phyloP scores from a whole-genome alignment of 345 rosid genomes.

The Pistacia atlantica region DNA sequence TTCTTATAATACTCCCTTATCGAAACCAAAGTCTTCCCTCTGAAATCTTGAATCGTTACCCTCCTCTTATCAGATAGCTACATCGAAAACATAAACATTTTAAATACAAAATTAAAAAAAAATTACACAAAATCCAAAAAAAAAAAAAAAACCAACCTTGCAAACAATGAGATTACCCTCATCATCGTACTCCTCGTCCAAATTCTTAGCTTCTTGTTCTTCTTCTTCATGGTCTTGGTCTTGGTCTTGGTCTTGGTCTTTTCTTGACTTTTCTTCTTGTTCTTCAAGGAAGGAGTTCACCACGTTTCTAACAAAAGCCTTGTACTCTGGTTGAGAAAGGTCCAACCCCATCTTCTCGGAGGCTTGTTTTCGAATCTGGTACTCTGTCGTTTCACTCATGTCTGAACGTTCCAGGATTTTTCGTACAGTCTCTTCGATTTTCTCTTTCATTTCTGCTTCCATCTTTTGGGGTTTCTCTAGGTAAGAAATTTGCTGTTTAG shows the following conservation, averaged over 20 bases:
- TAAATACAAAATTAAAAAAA: not conserved
- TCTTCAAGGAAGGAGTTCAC: constrained; percentile 74
- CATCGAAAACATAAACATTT: not conserved
- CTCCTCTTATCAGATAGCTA: constrained; percentile 78
- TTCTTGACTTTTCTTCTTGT: constrained; percentile 47
- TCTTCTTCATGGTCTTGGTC: constrained; percentile 19
- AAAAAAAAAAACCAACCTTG: constrained; percentile 40
- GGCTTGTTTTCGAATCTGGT: constrained; percentile 69
- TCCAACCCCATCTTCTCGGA: constrained; percentile 64
- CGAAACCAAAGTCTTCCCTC: constrained; percentile 76
- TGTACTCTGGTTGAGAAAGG: constrained; percentile 68
- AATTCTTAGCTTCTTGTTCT: constrained; percentile 23
- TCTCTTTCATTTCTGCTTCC: constrained; percentile 52
- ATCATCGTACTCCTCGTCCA: constrained; percentile 60
- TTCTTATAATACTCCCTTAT: constrained; percentile 80
- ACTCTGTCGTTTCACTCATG: constrained; percentile 68
- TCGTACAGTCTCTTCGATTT: constrained; percentile 56
- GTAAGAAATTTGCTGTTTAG: not conserved
- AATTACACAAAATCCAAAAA: not conserved
- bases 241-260: constrained; percentile 19
- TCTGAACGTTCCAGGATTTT: constrained; percentile 73
- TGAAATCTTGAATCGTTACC: constrained; percentile 84
- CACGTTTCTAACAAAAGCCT: constrained; percentile 55
- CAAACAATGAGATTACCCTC: constrained; percentile 84
- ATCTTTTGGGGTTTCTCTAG: constrained; percentile 17